Percentiles rank a stretch among this genome's conserved stretches.
Conservation (phyloP, 164 flowering plant species). For the Kalanchoe fedtschenkoi region DNA sequence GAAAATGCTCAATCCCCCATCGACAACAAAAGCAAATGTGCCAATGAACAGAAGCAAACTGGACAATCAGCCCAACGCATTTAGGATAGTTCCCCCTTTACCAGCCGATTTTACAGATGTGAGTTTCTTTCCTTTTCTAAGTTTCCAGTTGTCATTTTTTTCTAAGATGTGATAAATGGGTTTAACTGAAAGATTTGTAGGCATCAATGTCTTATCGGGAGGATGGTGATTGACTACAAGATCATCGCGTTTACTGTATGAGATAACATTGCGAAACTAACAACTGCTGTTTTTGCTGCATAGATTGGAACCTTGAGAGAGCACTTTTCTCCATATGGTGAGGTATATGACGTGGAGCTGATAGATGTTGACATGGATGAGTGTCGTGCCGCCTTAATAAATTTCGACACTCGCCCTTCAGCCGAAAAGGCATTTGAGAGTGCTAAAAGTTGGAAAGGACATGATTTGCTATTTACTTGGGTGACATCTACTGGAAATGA, state of each 20-base stretch:
- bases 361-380: conserved; percentile 33
- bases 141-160: neutral
- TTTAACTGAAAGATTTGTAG: neutral
- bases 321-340: conserved; percentile 66
- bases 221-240: neutral
- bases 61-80: conserved; percentile 76
- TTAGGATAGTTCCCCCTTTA: conserved; percentile 62
- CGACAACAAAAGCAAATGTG: conserved; percentile 26
- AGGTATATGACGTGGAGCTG: conserved; percentile 56
- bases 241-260: neutral
- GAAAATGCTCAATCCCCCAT: conserved; percentile 36
- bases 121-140: conserved; percentile 13
- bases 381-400: conserved; percentile 37
- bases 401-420: conserved; percentile 46
- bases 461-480: conserved; percentile 66
- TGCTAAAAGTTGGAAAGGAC: conserved; percentile 74
- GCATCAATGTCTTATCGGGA: neutral
- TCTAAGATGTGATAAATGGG: neutral
- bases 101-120: conserved; percentile 74
- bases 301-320: conserved; percentile 63
- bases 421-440: conserved; percentile 80
- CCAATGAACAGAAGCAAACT: conserved; percentile 57
- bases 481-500: conserved; percentile 24
- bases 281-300: conserved; percentile 7
- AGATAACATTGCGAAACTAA: conserved; percentile 7